Evolutionary conservation across 2,329 filamentous ascomycete genomes (phyloP), one percentile per base, ranked within the genome.

Genomic region (Mycosphaerelloides madeirae): DNA sequence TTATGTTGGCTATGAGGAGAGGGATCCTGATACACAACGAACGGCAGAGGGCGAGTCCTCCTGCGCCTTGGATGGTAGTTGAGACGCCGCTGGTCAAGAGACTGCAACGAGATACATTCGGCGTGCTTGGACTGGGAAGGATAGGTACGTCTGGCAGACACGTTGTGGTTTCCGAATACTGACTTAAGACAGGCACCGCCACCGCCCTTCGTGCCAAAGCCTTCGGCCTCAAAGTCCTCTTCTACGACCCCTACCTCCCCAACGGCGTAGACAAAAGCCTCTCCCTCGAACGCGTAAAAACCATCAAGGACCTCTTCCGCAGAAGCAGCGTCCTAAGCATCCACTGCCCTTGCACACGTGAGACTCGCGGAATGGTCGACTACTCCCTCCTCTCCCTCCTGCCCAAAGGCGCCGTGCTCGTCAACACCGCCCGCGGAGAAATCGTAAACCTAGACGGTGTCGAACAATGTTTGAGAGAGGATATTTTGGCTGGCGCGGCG

Each of bases 301-400:
- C 57, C 41, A 50, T 63, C 36, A 52, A 54, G 25, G 60, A 64
- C 32, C 51, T 64, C 4, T 64, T 64, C 65, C 60, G 62, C 59
- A 42, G 66, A 54, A 52, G 76, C 64, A 46, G 83, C 73, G 64
- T 86, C 77, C 56, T 84, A 80, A 55, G 84, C 76, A 43, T 95
- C 68, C 38, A 87, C 81, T 65, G 83, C 77, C 56, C 87, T 76
- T 16, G 88, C 85, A 66, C 86, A 86, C 12, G 86, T 78, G 68
- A 93, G 80, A 63, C 60, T 2, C 43, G 57, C 20, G 44, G 50
- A 9, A 39, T 55, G 38, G 55, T 64, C n/a, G 53, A 43, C 9
- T 62, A 61, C 40, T 53, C 58, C 1, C 40, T 63, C 13, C 56
- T 64, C 1, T 59, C 57, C 1, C 46, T 64, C 3, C 35, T 64